phyloP scores from a whole-genome alignment of 2,329 filamentous ascomycete species.

The Colletotrichum tamarilloi region DNA sequence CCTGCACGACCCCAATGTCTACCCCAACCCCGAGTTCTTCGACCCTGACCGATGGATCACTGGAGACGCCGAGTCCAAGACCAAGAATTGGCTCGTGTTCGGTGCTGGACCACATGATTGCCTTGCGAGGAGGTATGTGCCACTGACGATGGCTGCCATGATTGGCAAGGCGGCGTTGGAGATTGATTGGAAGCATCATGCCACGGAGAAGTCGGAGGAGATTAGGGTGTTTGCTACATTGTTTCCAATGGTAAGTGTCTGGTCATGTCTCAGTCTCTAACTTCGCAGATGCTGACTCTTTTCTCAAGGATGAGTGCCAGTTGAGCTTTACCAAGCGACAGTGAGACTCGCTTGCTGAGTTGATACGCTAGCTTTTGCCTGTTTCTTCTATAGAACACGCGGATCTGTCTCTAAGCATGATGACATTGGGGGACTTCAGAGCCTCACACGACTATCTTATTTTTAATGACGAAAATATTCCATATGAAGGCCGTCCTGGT shows the following conservation, averaged over 20 bases:
- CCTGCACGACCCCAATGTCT: slow-evolving; percentile 59
- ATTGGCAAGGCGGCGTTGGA: slow-evolving; percentile 63
- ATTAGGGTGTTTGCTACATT: slow-evolving; percentile 62
- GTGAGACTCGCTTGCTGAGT: not conserved
- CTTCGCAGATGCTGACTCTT: slow-evolving; percentile 20
- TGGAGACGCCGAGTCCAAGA: slow-evolving; percentile 60
- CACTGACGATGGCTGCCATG: slow-evolving; percentile 61
- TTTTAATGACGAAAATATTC: not conserved
- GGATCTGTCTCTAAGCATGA: not conserved
- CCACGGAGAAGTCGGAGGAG: slow-evolving; percentile 59
- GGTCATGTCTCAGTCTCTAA: not conserved
- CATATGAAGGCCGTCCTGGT: not conserved
- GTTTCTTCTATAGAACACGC: not conserved
- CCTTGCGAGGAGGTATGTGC: slow-evolving; percentile 60
- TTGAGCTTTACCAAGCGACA: slow-evolving; percentile 48
- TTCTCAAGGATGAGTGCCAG: slow-evolving; percentile 47
- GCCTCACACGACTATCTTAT: not conserved
- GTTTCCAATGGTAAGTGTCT: slow-evolving; percentile 57
- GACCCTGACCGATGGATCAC: slow-evolving; percentile 64
- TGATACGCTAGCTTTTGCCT: not conserved
- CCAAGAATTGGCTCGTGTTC: slow-evolving; percentile 66
- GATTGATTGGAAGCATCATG: slow-evolving; percentile 61
- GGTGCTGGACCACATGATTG: slow-evolving; percentile 63
- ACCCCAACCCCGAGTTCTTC: slow-evolving; percentile 58
- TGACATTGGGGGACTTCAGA: not conserved